Percentiles rank a stretch among this genome's conserved stretches.
Conservation (phyloP, 805 yeast genomes). For the Nakazawaea wickerhamii region DNA sequence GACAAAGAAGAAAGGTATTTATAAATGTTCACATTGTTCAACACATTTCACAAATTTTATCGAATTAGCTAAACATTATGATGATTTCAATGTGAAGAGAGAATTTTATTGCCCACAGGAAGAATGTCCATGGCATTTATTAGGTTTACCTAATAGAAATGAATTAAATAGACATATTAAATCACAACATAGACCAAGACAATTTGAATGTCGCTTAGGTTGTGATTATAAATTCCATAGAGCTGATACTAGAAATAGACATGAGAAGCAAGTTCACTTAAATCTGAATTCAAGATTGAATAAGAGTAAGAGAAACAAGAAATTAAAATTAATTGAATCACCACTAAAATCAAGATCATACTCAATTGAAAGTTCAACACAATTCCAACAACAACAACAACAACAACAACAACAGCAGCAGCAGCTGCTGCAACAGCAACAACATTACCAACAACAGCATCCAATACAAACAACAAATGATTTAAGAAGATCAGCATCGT, state of each 20-base stretch:
- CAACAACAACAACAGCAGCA: not conserved
- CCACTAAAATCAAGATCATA: not conserved
- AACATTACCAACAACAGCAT: not conserved
- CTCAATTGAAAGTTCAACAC: not conserved
- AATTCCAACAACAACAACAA: not conserved
- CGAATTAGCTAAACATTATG: constrained; percentile 14
- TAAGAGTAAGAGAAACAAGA: constrained; percentile 8
- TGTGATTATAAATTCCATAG: constrained; percentile 12
- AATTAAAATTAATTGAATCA: not conserved
- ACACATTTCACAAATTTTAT: constrained; percentile 11
- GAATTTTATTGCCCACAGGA: constrained; percentile 12
- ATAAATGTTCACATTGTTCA: constrained; percentile 14
- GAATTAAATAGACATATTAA: constrained; percentile 13
- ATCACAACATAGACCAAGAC: constrained; percentile 14
- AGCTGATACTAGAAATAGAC: constrained; percentile 13
- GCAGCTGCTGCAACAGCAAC: not conserved
- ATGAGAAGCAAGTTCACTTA: constrained; percentile 13
- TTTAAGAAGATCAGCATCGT: not conserved
- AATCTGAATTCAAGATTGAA: constrained; percentile 12
- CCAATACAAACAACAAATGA: not conserved
- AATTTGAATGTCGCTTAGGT: constrained; percentile 9
- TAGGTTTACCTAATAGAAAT: constrained; percentile 12
- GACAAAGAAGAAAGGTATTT: constrained; percentile 14
- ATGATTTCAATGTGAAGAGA: constrained; percentile 11
- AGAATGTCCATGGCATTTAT: constrained; percentile 14